Base-by-base conservation (phyloP, 2,329 filamentous ascomycete genomes). In the Dactylellina drechsleri region DNA sequence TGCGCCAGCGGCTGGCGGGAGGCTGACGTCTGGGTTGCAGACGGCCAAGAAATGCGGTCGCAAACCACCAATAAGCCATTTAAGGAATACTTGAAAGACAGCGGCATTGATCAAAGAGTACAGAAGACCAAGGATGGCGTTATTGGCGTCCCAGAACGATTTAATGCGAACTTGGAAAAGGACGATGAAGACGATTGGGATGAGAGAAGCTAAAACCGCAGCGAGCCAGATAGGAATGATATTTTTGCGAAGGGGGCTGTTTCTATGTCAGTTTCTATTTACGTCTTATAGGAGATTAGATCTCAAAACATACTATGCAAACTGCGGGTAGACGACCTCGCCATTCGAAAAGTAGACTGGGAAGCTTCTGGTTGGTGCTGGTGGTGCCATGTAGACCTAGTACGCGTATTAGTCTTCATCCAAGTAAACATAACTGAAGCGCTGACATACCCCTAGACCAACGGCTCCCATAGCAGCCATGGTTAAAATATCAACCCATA, bases 71-170 rank as follows among this genome's bases (percentile, higher is more conserved):
- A 92, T 91, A 49, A 92, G 85, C 86, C 87, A 90, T 82, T 92
- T 92, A 80, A 92, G 79, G 79, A 92, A 89, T 77, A 92, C 90
- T 79, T 92, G 90, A 83, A 92, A 91, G 58, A 92, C 87, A n/a
- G 89, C 88, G 2, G 89, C 89, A 4, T 85, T 84, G 82, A 92
- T 90, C 76, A 92, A 85, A 0, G 87, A 85, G 83, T 92, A 92
- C 0, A 92, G 82, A 0, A 92, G 85, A 13, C 90, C 90, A 56
- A 91, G 85, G 57, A 89, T 83, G 52, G 86, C 90, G 80, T 92
- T 92, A 83, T 92, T 92, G 79, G 88, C 83, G 66, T 90, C 88
- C 88, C 88, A 90, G 83, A 90, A 90, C 6, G 86, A 89, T 66
- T 87, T 86, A 54, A 91, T 84, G 57, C 89, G 87, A 77, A 92